Conservation (phyloP, 2,329 filamentous ascomycete genomes). For the Emmonsia crescens region DNA sequence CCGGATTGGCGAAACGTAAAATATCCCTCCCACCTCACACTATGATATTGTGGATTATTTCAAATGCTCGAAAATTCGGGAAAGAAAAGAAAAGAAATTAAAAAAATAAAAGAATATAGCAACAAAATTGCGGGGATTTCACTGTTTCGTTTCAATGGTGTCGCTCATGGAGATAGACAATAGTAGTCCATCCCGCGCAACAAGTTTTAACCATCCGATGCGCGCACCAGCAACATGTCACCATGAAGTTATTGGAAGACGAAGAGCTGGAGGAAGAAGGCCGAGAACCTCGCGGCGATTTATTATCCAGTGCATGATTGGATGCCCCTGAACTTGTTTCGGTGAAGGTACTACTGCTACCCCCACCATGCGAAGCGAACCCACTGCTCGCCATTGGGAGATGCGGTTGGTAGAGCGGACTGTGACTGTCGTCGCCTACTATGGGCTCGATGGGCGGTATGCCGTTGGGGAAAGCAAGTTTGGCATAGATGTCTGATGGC, state of each 20-base stretch:
- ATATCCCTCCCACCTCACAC: neutral
- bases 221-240: constrained; percentile 58
- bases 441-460: neutral
- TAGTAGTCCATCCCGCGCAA: constrained; percentile 57
- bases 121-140: neutral
- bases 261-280: constrained; percentile 3
- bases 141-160: constrained; percentile 21
- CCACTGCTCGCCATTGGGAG: neutral
- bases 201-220: constrained; percentile 60
- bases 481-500: constrained; percentile 30
- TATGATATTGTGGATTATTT: neutral
- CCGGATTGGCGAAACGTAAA: neutral
- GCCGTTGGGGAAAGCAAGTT: constrained; percentile 21
- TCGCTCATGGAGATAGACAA: constrained; percentile 55
- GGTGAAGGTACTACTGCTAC: neutral
- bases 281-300: constrained; percentile 5
- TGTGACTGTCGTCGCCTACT: neutral
- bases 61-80: neutral
- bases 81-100: neutral
- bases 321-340: neutral
- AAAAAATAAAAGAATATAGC: neutral
- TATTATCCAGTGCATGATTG: constrained; percentile 6
- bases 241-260: constrained; percentile 41
- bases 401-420: neutral
- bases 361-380: neutral